Evolutionary conservation across 495 filamentous ascomycete species (phyloP), one percentile per base, ranked within the genome.

Genomic region (Penicillium longicatenatum): DNA sequence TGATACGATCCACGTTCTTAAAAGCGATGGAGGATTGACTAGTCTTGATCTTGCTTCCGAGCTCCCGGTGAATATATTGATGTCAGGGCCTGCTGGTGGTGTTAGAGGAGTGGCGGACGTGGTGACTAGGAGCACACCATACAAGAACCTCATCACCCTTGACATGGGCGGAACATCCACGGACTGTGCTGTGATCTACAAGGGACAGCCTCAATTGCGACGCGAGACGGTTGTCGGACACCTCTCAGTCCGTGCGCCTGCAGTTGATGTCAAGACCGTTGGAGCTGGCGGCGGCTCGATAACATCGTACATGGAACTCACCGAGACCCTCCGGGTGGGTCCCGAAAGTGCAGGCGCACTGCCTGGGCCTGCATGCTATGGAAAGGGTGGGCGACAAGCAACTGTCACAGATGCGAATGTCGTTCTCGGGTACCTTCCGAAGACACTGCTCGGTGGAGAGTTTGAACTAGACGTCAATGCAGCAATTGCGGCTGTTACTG

Each of bases 131-230:
- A 70, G 70, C 31, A 80, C 79, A 0, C 65, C 69, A 6, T 78
- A 77, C 52, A 80, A 79, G 61, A 79, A 82, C 29, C 55, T 82
- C 1, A 80, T 81, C 22, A 82, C 79, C 0, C 39, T 82, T 11
- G 79, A 82, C 48, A 81, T 82, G 77, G 78, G 79, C 10, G 79
- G 78, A 6, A 82, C 79, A 0, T 78, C 74, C 0, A 82, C 78
- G 0, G 79, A 82, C 47, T 74, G 75, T 50, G 77, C 79, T 0
- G 59, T 80, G 6, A 78, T 82, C 21, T 72, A 78, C 14, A 64
- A 79, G 14, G 75, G 75, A 4, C 68, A 75, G 48, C 77, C 75
- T n/a, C 75, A 69, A 10, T 59, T 81, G 8, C 74, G 78, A 39
- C 71, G 78, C 6, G 77, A 80, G 52, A 82, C 78, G 0, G 71